Evolutionary conservation across 2,329 filamentous ascomycete species (phyloP).

Genomic region (Chrysosphaeria jannelii): DNA sequence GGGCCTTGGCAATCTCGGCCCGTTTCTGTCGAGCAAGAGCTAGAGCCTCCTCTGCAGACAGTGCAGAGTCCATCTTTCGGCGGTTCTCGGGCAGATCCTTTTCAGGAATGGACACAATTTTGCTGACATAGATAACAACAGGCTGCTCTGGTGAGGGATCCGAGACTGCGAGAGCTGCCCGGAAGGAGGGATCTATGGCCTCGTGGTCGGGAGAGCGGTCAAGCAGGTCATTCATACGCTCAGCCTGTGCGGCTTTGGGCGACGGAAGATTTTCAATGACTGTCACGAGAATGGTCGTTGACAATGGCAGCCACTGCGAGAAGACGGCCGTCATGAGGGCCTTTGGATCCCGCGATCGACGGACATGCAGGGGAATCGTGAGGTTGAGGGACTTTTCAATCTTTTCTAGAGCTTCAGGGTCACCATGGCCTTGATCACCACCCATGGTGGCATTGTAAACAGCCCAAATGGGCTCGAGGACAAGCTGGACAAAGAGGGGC

Average conservation of each 20-base stretch:
- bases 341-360: slow-evolving; percentile 57
- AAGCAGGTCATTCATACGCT: slow-evolving; percentile 51
- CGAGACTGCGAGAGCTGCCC: slow-evolving; percentile 59
- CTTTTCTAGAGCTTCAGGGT: slow-evolving; percentile 61
- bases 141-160: slow-evolving; percentile 40
- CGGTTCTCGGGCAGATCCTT: slow-evolving; percentile 79
- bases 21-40: slow-evolving; percentile 70
- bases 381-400: slow-evolving; percentile 79
- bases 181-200: slow-evolving; percentile 35
- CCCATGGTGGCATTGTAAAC: slow-evolving; percentile 63
- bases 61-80: slow-evolving; percentile 27
- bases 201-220: slow-evolving; percentile 49
- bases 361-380: slow-evolving; percentile 54
- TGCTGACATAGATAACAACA: slow-evolving; percentile 84
- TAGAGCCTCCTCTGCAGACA: slow-evolving; percentile 70
- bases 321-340: slow-evolving; percentile 69
- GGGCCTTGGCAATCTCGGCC: slow-evolving; percentile 45
- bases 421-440: slow-evolving; percentile 54
- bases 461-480: slow-evolving; percentile 87
- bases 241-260: slow-evolving; percentile 48
- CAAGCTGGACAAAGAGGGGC: slow-evolving; percentile 90
- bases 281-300: slow-evolving; percentile 73
- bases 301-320: slow-evolving; percentile 68
- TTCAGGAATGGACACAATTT: slow-evolving; percentile 87
- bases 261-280: slow-evolving; percentile 81